A percentile compares a stretch with the other conserved stretches of the same genome.
Conservation (phyloP, 352 stramenopile species). For the Globisporangium megalacanthum region DNA sequence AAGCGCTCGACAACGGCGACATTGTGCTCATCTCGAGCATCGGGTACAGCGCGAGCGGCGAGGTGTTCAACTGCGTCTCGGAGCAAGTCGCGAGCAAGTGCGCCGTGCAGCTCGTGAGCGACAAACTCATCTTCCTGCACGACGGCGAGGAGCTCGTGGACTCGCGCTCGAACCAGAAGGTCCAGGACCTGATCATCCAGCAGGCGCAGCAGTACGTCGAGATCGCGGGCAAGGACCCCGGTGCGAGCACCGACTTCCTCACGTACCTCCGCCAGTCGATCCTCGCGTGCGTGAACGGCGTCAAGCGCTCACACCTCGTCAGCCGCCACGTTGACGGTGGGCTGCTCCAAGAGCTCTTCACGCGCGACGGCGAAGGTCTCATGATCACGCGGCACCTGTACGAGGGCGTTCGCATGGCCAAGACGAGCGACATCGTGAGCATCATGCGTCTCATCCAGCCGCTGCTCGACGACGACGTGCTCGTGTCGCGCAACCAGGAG, state of each 20-base stretch:
- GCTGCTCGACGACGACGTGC: constrained; percentile 81
- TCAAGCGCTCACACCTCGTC: constrained; percentile 83
- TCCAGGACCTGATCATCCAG: constrained; percentile 76
- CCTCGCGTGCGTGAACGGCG: constrained; percentile 74
- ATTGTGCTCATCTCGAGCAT: constrained; percentile 97
- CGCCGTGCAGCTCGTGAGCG: constrained; percentile 69
- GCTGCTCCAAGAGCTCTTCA: constrained; percentile 97
- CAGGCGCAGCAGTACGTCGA: constrained; percentile 82
- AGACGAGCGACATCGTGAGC: constrained; percentile 88
- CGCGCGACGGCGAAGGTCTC: constrained; percentile 93
- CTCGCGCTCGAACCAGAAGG: constrained; percentile 68
- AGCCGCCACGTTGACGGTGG: constrained; percentile 84
- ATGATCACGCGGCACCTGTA: constrained; percentile 98
- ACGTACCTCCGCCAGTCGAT: constrained; percentile 85
- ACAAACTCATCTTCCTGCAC: constrained; percentile 90
- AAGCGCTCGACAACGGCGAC: constrained; percentile 91
- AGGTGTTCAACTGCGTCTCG: constrained; percentile 90
- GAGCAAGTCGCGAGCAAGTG: constrained; percentile 87
- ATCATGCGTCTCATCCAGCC: constrained; percentile 88
- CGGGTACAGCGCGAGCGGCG: constrained; percentile 93
- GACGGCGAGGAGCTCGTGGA: constrained; percentile 85
- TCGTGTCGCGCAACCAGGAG: constrained; percentile 85
- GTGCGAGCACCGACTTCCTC: constrained; percentile 65
- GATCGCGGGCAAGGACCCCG: constrained; percentile 41
- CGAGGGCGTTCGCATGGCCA: constrained; percentile 92